phyloP scores from a whole-genome alignment of 176 grass and related monocot species.

The Zoysia pacifica region DNA sequence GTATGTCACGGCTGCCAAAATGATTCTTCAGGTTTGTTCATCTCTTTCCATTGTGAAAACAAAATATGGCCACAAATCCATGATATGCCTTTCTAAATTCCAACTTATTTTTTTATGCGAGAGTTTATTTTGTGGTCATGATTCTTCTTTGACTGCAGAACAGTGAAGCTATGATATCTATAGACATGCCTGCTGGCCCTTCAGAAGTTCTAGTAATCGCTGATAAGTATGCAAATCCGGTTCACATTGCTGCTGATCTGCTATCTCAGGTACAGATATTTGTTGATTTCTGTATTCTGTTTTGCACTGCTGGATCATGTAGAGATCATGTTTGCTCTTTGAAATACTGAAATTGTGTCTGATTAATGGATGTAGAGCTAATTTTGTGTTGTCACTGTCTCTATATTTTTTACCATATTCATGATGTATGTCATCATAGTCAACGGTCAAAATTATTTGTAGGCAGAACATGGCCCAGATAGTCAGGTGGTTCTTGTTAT shows the following conservation, averaged over 20 bases:
- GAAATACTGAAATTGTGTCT: slow-evolving; percentile 14
- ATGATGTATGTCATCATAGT: not conserved
- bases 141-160: slow-evolving; percentile 67
- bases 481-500: slow-evolving; percentile 94
- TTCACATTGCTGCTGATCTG: slow-evolving; percentile 92
- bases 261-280: slow-evolving; percentile 77
- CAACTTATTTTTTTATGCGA: slow-evolving; percentile 11
- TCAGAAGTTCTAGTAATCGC: slow-evolving; percentile 96
- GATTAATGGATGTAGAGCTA: not conserved
- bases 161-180: slow-evolving; percentile 98
- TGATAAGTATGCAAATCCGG: slow-evolving; percentile 77
- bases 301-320: slow-evolving; percentile 15
- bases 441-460: slow-evolving; percentile 26
- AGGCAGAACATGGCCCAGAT: slow-evolving; percentile 98
- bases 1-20: slow-evolving; percentile 99
- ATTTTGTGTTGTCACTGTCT: not conserved
- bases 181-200: slow-evolving; percentile 96
- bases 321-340: not conserved
- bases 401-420: not conserved
- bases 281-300: not conserved
- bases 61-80: not conserved
- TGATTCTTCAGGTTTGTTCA: slow-evolving; percentile 93
- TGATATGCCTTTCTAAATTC: not conserved
- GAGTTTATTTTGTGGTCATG: not conserved
- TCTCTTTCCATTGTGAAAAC: not conserved